Percentiles rank a stretch among this genome's conserved stretches.
phyloP scores from a whole-genome alignment of 495 filamentous ascomycete species.

The Chaetomium fimeti region DNA sequence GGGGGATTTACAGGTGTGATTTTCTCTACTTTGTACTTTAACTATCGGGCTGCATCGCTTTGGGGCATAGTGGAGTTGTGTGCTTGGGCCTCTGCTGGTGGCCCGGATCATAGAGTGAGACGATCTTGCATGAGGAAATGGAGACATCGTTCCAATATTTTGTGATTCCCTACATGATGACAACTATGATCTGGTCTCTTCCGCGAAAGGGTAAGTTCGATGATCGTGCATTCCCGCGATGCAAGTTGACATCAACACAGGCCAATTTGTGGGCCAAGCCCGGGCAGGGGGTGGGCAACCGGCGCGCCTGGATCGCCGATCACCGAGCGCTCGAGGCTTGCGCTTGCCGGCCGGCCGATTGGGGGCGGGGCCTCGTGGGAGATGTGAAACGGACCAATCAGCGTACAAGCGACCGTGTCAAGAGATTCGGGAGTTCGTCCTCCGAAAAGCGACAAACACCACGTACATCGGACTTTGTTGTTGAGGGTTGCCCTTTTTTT shows the following conservation, averaged over 20 bases:
- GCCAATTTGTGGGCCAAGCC: not conserved
- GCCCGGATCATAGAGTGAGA: too few species aligned
- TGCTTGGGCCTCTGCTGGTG: too few species aligned
- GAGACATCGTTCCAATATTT: too few species aligned
- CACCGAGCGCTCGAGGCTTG: not conserved
- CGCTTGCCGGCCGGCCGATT: conserved; percentile 8
- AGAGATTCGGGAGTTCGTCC: not conserved
- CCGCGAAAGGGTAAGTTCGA: too few species aligned
- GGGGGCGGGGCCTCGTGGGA: not conserved
- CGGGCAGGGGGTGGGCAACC: not conserved
- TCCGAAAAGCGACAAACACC: conserved; percentile 3
- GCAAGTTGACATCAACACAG: not conserved
- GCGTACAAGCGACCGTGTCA: conserved; percentile 30
- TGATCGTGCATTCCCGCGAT: too few species aligned
- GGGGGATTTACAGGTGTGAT: too few species aligned
- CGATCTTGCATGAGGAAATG: too few species aligned
- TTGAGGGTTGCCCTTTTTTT: not conserved
- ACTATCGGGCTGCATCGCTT: too few species aligned
- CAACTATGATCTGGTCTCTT: too few species aligned
- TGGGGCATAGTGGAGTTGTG: too few species aligned
- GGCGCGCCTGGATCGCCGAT: not conserved
- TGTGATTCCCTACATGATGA: too few species aligned
- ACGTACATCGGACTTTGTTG: not conserved
- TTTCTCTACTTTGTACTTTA: too few species aligned
- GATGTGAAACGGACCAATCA: conserved; percentile 27